Base-by-base conservation (phyloP, 75 land plant genomes). In the Cupressus sempervirens region DNA sequence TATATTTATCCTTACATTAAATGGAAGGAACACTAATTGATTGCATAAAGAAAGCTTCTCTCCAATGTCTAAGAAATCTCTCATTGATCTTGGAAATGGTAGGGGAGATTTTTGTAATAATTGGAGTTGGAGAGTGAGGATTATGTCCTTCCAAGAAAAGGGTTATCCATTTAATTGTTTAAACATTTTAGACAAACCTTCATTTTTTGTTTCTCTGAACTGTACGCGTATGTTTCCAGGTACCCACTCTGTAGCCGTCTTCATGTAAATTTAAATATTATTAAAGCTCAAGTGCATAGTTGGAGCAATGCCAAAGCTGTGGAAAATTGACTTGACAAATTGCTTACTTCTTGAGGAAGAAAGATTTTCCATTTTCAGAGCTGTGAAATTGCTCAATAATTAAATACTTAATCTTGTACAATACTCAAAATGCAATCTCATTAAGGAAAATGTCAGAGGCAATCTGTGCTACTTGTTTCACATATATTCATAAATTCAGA, bases 21-120 rank as follows among this genome's bases (percentile, higher is more conserved):
- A n/a, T n/a, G n/a, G n/a, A n/a, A n/a, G n/a, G n/a, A n/a, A n/a
- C n/a, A n/a, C n/a, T n/a, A n/a, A n/a, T n/a, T n/a, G n/a, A n/a
- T n/a, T n/a, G n/a, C n/a, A n/a, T n/a, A n/a, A n/a, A n/a, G n/a
- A n/a, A n/a, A n/a, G n/a, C n/a, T n/a, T n/a, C n/a, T n/a, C n/a
- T n/a, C n/a, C n/a, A n/a, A n/a, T n/a, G n/a, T n/a, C n/a, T n/a
- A n/a, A n/a, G n/a, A 91, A 89, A 76, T 85, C 73, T n/a, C 41
- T 91, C 29, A 92, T 97, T 35, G 94, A 97, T 73, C 77, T 97
- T 48, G 98, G 98, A 4, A 96, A 97, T 82, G 98, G 98, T 0
- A 85, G 79, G 34, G 95, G 96, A 26, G 99, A 97, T 83, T 93
- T 82, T 82, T 96, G 97, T 85, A 95, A 32, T 89, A 89, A 30